Conservation (phyloP, 2,329 filamentous ascomycete species). For the Cadophora gregata region DNA sequence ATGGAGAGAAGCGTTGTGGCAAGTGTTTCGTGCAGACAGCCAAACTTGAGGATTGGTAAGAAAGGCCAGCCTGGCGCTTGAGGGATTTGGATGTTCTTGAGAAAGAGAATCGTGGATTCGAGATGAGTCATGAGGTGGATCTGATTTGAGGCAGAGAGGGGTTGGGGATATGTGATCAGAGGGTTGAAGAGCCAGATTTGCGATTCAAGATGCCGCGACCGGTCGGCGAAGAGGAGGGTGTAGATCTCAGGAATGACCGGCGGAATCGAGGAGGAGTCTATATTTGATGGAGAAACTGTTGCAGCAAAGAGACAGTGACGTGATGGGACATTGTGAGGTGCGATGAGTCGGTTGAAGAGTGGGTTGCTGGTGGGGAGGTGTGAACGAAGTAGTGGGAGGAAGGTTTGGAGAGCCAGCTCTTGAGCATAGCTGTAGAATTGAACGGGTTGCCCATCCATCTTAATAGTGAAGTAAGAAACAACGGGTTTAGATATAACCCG, state of each 20-base stretch:
- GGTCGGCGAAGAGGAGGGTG: slow-evolving; percentile 42
- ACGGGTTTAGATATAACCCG: too few species aligned
- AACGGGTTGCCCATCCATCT: slow-evolving; percentile 2
- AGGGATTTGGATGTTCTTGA: slow-evolving; percentile 34
- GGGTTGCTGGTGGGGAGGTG: slow-evolving; percentile 42
- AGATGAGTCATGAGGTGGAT: slow-evolving; percentile 28
- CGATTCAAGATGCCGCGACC: slow-evolving; percentile 40
- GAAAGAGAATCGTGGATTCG: slow-evolving; percentile 28
- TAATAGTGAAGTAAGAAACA: neutral
- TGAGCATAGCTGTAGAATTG: slow-evolving; percentile 33
- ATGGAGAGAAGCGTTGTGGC: slow-evolving; percentile 26
- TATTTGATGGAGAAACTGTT: slow-evolving; percentile 34
- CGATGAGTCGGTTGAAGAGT: slow-evolving; percentile 40
- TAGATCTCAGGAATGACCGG: slow-evolving; percentile 25
- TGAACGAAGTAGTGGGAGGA: slow-evolving; percentile 34
- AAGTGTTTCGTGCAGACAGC: slow-evolving; percentile 34
- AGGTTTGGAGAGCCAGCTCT: slow-evolving; percentile 29
- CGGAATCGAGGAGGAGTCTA: slow-evolving; percentile 1
- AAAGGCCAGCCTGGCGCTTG: slow-evolving; percentile 44
- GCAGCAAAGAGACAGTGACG: slow-evolving; percentile 42
- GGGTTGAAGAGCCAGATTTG: slow-evolving; percentile 44
- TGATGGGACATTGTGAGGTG: slow-evolving; percentile 39
- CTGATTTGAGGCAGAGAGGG: slow-evolving; percentile 25
- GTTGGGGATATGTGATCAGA: slow-evolving; percentile 25
- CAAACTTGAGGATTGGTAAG: slow-evolving; percentile 35